These are phyloP conservation scores for Stephania cephalantha DNA, from an alignment of 164 flowering plant genomes.

Conservation along the genomic window DNA sequence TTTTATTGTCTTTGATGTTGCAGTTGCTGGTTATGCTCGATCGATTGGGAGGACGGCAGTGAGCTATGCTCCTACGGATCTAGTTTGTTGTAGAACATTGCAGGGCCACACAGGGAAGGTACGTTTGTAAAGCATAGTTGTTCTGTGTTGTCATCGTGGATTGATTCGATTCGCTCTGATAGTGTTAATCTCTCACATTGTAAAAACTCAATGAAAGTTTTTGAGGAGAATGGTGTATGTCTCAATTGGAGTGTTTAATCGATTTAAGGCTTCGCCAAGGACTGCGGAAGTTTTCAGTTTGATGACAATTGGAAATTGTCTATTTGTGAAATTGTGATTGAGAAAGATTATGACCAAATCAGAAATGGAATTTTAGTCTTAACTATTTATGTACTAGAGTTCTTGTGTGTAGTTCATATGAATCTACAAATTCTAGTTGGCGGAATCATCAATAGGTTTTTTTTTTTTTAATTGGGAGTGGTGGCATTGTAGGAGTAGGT, in stretches of 20 bases:
- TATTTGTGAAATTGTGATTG: too few species aligned
- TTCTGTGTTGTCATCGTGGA: not conserved
- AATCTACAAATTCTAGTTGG: too few species aligned
- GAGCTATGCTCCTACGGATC: constrained; percentile 82
- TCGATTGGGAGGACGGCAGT: constrained; percentile 58
- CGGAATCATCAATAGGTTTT: too few species aligned
- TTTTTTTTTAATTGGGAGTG: too few species aligned
- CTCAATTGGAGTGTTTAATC: not conserved
- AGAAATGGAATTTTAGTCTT: not conserved
- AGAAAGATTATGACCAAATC: not conserved
- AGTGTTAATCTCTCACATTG: not conserved
- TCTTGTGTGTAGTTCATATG: too few species aligned
- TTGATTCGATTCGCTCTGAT: too few species aligned
- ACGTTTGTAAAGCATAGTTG: not conserved
- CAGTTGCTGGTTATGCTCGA: constrained; percentile 73
- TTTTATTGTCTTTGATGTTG: constrained; percentile 14
- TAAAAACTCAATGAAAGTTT: not conserved
- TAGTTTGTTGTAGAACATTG: constrained; percentile 80
- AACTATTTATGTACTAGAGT: too few species aligned
- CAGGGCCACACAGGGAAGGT: constrained; percentile 97
- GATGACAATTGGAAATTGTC: not conserved
- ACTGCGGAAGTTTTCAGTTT: not conserved
- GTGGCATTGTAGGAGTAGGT: not conserved
- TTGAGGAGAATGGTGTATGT: too few species aligned
- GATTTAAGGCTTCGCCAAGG: not conserved